These are phyloP conservation scores for Aspergillus fumigatiaffinis DNA, from an alignment of 2,329 filamentous ascomycete genomes.

Conservation along the genomic window DNA sequence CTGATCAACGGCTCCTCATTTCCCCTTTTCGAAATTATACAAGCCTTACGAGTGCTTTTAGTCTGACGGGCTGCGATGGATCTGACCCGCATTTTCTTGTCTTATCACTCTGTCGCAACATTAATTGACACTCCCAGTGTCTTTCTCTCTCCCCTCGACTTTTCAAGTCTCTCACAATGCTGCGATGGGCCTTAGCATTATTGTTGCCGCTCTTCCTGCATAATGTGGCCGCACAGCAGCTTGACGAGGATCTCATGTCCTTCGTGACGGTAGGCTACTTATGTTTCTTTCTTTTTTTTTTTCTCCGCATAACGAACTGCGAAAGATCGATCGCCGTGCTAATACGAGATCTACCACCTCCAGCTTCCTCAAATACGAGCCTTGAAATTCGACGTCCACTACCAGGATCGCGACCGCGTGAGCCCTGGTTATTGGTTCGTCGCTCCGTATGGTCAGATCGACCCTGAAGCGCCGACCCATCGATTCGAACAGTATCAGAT, in stretches of 20 bases:
- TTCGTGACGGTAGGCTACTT: conserved; percentile 14
- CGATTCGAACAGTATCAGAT: conserved; percentile 40
- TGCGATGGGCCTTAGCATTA: background rate
- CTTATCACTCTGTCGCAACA: background rate
- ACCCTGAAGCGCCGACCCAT: conserved; percentile 20
- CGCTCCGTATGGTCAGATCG: conserved; percentile 40
- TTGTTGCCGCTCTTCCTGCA: conserved; percentile 5
- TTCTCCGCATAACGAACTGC: background rate
- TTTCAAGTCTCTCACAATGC: background rate
- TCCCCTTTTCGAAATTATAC: background rate
- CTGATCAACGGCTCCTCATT: background rate
- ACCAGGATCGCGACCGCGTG: conserved; percentile 22
- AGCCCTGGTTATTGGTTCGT: conserved; percentile 49
- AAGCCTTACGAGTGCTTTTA: background rate
- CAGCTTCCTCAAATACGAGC: conserved; percentile 24
- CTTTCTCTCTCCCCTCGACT: background rate
- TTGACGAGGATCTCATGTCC: conserved; percentile 13
- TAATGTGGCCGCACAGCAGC: conserved; percentile 2
- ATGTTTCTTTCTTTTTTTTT: background rate
- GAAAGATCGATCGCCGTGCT: background rate
- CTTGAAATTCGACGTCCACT: conserved; percentile 25
- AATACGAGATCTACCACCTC: background rate
- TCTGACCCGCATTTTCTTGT: background rate
- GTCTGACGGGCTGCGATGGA: background rate
- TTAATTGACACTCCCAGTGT: background rate